phyloP scores from a whole-genome alignment of 164 flowering plant species.

The Vitis cinerea region DNA sequence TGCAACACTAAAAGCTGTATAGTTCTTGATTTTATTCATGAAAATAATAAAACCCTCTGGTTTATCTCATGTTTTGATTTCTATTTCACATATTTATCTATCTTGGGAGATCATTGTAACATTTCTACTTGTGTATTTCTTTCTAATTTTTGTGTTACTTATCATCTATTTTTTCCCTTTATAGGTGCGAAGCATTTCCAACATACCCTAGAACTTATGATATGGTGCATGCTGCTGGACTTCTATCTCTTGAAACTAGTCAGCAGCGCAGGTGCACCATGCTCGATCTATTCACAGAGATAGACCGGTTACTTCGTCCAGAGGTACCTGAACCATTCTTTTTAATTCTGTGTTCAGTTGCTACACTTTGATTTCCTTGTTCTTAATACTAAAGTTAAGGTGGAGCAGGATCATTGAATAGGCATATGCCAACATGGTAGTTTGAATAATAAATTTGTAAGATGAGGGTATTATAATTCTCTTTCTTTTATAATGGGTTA shows the following conservation, averaged over 20 bases:
- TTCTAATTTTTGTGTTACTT: neutral
- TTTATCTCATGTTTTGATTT: neutral
- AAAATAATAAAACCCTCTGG: neutral
- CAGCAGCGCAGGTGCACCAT: slow-evolving; percentile 61
- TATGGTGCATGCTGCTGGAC: slow-evolving; percentile 83
- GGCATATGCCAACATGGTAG: no score
- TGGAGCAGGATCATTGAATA: no score
- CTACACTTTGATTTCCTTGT: neutral
- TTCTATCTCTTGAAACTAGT: slow-evolving; percentile 67
- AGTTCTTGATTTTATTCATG: neutral
- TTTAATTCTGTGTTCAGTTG: neutral
- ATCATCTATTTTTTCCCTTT: slow-evolving; percentile 1
- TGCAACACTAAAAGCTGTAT: neutral
- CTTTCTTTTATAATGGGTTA: no score
- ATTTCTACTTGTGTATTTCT: neutral
- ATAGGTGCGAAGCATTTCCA: slow-evolving; percentile 98
- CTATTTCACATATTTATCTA: neutral
- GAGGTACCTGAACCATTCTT: slow-evolving; percentile 56
- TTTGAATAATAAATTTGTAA: no score
- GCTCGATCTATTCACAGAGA: slow-evolving; percentile 79
- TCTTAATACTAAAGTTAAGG: no score
- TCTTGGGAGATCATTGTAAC: neutral
- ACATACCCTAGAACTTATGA: slow-evolving; percentile 97
- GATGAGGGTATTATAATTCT: no score
- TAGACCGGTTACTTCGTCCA: slow-evolving; percentile 94